phyloP scores from a whole-genome alignment of 2,329 filamentous ascomycete genomes.

The Chaetomiaceae sp. region DNA sequence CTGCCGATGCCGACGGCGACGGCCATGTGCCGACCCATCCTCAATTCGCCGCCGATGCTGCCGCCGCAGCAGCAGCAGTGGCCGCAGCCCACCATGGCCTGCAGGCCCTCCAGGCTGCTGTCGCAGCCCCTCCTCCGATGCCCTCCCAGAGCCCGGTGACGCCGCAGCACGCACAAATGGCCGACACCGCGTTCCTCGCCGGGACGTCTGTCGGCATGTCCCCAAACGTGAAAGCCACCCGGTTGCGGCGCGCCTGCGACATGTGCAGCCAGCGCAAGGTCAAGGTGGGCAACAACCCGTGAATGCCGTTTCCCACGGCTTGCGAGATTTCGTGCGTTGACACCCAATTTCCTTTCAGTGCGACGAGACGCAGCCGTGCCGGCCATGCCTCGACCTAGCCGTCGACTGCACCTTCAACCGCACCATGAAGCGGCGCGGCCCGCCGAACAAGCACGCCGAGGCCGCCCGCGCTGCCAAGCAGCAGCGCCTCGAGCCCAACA shows the following conservation, averaged over 20 bases:
- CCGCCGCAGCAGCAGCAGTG: slow-evolving; percentile 16
- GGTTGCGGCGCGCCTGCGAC: slow-evolving; percentile 53
- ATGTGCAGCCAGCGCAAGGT: slow-evolving; percentile 58
- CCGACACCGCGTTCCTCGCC: slow-evolving; percentile 11
- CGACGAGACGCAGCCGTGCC: slow-evolving; percentile 52
- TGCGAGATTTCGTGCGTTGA: too few relatives aligned
- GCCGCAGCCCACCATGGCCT: slow-evolving; percentile 23
- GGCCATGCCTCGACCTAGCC: slow-evolving; percentile 49
- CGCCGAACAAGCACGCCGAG: slow-evolving; percentile 54
- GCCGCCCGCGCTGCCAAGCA: slow-evolving; percentile 49
- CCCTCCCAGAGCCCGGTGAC: slow-evolving; percentile 10
- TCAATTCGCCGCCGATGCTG: slow-evolving; percentile 10
- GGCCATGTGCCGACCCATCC: slow-evolving; percentile 7
- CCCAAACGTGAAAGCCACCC: slow-evolving; percentile 40
- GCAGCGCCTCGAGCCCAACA: slow-evolving; percentile 33
- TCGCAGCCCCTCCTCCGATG: slow-evolving; percentile 11
- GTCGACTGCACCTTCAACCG: slow-evolving; percentile 54
- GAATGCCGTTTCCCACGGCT: too few relatives aligned
- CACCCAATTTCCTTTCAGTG: slow-evolving; percentile 33
- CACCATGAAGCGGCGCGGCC: slow-evolving; percentile 52
- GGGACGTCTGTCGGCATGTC: neutral
- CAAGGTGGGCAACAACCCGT: too few relatives aligned
- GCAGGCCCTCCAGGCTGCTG: slow-evolving; percentile 24
- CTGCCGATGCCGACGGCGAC: neutral
- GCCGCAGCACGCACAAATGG: slow-evolving; percentile 13